These are phyloP conservation scores for Saccharata proteae DNA, from an alignment of 2,329 filamentous ascomycete genomes.

Conservation along the genomic window DNA sequence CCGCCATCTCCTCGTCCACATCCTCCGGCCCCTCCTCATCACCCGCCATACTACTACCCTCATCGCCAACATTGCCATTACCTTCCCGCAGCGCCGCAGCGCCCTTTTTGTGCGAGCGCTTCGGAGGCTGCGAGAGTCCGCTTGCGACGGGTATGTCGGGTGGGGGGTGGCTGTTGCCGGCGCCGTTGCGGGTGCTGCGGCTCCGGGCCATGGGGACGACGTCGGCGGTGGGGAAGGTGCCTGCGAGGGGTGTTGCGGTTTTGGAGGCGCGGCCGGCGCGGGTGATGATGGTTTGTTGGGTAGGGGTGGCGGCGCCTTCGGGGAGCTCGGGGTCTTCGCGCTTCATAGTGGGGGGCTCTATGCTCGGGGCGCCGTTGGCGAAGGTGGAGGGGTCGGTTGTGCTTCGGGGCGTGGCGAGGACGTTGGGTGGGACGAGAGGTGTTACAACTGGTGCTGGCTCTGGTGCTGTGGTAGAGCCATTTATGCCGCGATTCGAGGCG, in stretches of 20 bases:
- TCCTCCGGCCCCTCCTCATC: conserved; percentile 13
- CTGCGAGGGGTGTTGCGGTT: conserved; percentile 34
- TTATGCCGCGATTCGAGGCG: conserved; percentile 18
- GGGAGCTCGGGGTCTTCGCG: conserved; percentile 37
- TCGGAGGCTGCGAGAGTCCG: conserved; percentile 25
- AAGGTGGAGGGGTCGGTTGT: conserved; percentile 2
- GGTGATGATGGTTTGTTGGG: conserved; percentile 13
- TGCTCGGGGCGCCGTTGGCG: conserved; percentile 7
- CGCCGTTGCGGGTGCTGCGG: conserved; percentile 30
- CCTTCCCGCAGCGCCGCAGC: conserved; percentile 16
- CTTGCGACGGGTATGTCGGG: too few relatives aligned
- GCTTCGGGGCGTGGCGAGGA: not conserved
- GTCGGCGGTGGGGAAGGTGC: conserved; percentile 28
- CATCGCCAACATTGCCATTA: conserved; percentile 5
- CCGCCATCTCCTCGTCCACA: conserved; percentile 22
- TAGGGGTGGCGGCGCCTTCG: conserved; percentile 26
- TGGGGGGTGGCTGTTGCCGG: conserved; percentile 20
- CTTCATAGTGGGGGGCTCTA: conserved; percentile 31
- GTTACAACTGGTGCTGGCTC: not conserved
- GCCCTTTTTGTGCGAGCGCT: conserved; percentile 25
- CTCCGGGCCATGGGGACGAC: conserved; percentile 29
- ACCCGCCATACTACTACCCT: conserved; percentile 8
- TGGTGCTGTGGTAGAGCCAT: conserved; percentile 5
- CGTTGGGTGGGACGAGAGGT: not conserved
- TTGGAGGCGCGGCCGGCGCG: conserved; percentile 33